Conservation (phyloP, 2,329 filamentous ascomycete genomes). For the Aquanectria penicillioides region DNA sequence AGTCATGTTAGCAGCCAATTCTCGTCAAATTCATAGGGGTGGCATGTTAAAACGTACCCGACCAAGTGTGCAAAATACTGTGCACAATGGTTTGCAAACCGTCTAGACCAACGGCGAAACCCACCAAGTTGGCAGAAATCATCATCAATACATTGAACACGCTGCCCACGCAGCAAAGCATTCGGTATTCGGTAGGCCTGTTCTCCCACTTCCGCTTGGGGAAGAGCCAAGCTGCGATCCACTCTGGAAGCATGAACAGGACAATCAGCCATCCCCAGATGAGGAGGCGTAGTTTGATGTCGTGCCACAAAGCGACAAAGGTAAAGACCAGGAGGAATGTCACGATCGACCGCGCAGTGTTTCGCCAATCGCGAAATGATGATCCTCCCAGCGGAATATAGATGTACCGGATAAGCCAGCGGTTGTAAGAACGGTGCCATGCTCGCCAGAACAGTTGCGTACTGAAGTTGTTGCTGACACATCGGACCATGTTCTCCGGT, state of each 20-base stretch:
- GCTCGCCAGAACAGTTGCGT: conserved; percentile 92
- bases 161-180: conserved; percentile 82
- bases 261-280: conserved; percentile 98
- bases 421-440: conserved; percentile 96
- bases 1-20: conserved; percentile 36
- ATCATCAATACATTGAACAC: conserved; percentile 92
- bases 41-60: conserved; percentile 57
- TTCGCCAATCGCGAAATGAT: conserved; percentile 56
- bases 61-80: conserved; percentile 80
- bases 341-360: conserved; percentile 67
- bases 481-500: conserved; percentile 98
- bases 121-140: conserved; percentile 94
- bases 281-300: conserved; percentile 88
- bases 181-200: conserved; percentile 77
- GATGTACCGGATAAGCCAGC: conserved; percentile 93
- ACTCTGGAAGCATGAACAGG: conserved; percentile 91
- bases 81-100: conserved; percentile 80
- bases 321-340: conserved; percentile 92
- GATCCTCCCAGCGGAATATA: conserved; percentile 90
- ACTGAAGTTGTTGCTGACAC: conserved; percentile 94
- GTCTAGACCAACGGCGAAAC: conserved; percentile 92
- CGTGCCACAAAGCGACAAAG: conserved; percentile 98
- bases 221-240: conserved; percentile 77
- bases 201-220: conserved; percentile 76
- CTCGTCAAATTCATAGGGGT: background rate